Percentiles rank a stretch among this genome's conserved stretches.
Conservation (phyloP, 2,329 filamentous ascomycete genomes). For the Microdochium paspali region DNA sequence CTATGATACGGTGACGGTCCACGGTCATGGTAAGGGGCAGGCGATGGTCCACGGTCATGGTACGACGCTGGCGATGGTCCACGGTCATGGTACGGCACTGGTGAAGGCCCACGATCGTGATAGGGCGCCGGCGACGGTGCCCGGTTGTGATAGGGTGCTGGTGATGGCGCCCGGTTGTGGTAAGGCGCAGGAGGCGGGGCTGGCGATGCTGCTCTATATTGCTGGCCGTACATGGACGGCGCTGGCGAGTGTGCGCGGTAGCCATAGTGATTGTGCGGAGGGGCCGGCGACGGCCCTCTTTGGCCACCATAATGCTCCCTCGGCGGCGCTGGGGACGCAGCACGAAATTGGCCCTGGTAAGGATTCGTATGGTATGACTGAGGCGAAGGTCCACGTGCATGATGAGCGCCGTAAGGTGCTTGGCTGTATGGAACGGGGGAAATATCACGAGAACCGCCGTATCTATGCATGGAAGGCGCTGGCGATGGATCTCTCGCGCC, state of each 20-base stretch:
- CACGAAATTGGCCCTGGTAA: neutral
- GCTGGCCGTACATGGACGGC: slow-evolving; percentile 18
- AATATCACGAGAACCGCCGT: slow-evolving; percentile 23
- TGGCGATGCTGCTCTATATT: slow-evolving; percentile 26
- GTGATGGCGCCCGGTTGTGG: too few relatives aligned
- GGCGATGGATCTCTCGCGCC: slow-evolving; percentile 17
- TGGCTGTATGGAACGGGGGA: slow-evolving; percentile 18
- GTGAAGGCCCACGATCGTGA: too few relatives aligned
- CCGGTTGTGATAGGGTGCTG: too few relatives aligned
- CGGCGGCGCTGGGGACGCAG: slow-evolving; percentile 11
- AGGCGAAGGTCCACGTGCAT: neutral
- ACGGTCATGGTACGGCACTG: too few relatives aligned
- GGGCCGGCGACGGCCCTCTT: slow-evolving; percentile 24
- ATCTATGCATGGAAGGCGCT: slow-evolving; percentile 15
- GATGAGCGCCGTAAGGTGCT: neutral
- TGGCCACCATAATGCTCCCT: slow-evolving; percentile 8
- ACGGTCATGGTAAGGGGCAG: too few relatives aligned
- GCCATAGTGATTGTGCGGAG: slow-evolving; percentile 20
- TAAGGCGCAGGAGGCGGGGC: neutral
- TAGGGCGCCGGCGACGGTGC: neutral
- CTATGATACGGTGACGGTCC: neutral
- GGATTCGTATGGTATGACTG: neutral
- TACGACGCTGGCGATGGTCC: too few relatives aligned
- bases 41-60: too few relatives aligned
- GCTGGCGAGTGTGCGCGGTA: slow-evolving; percentile 28